phyloP scores from a whole-genome alignment of 495 filamentous ascomycete genomes.

The Acidiella bohemica region DNA sequence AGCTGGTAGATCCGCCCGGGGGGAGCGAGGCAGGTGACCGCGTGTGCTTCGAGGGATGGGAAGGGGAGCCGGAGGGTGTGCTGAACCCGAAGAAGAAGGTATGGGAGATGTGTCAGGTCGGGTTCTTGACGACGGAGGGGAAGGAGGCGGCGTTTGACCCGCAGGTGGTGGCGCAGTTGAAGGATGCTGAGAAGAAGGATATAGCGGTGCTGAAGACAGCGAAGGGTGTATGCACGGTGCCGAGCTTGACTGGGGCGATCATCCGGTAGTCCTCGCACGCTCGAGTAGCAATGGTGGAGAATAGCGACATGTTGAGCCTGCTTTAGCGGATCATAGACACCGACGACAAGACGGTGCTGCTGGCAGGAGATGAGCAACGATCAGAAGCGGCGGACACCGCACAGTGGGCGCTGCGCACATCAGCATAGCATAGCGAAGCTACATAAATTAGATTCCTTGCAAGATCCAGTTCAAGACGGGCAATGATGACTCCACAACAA shows the following conservation, averaged over 20 bases:
- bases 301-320: too few species aligned
- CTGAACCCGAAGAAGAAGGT: constrained; percentile 99
- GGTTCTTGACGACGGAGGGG: constrained; percentile 71
- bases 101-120: constrained; percentile 90
- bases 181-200: constrained; percentile 29
- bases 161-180: constrained; percentile 45
- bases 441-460: too few species aligned
- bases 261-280: constrained; percentile 16
- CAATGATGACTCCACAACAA: too few species aligned
- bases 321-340: too few species aligned
- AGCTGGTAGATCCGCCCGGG: constrained; percentile 77
- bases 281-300: too few species aligned
- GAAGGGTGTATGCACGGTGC: constrained; percentile 28
- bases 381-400: too few species aligned
- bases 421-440: too few species aligned
- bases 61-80: constrained; percentile 77
- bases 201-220: constrained; percentile 29
- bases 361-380: too few species aligned
- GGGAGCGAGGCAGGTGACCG: constrained; percentile 69
- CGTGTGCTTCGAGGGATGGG: constrained; percentile 87
- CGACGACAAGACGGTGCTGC: too few species aligned
- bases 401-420: too few species aligned
- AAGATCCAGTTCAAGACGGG: too few species aligned
- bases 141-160: constrained; percentile 70
- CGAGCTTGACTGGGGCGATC: constrained; percentile 26